These are phyloP conservation scores for Pecoramyces ruminantium DNA, from an alignment of 192 early-diverging fungal species.

Conservation along the genomic window DNA sequence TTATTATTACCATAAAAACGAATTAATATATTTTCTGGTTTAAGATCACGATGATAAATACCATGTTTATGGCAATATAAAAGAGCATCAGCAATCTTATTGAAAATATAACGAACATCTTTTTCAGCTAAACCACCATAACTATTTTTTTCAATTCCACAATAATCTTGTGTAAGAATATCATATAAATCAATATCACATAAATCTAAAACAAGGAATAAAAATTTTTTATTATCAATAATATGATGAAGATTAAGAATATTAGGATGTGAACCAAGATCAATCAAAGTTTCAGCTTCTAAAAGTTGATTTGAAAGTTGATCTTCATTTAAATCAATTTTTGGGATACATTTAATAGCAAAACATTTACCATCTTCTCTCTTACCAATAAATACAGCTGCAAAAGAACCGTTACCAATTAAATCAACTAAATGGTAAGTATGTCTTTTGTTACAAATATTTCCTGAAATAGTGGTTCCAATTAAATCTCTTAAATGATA, in stretches of 20 bases:
- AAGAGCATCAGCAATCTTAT: conserved; percentile 60
- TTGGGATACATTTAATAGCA: background rate
- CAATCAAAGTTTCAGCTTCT: background rate
- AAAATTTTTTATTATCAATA: background rate
- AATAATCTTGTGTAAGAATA: background rate
- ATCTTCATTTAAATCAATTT: background rate
- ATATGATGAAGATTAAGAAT: background rate
- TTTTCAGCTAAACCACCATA: background rate
- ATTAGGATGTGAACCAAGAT: background rate
- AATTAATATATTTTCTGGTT: conserved; percentile 47
- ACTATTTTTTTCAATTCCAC: background rate
- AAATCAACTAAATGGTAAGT: background rate
- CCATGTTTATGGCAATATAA: conserved; percentile 53
- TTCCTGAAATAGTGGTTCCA: background rate
- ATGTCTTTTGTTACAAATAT: background rate
- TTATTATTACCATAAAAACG: background rate
- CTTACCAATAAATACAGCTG: background rate
- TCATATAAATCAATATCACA: background rate
- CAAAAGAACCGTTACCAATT: background rate
- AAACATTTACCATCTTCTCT: background rate
- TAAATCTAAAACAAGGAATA: background rate
- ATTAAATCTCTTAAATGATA: background rate
- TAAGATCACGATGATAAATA: conserved; percentile 84
- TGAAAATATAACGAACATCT: background rate
- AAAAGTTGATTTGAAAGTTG: background rate